Conservation (phyloP, 2,329 filamentous ascomycete genomes). For the Paramyrothecium sp. region DNA sequence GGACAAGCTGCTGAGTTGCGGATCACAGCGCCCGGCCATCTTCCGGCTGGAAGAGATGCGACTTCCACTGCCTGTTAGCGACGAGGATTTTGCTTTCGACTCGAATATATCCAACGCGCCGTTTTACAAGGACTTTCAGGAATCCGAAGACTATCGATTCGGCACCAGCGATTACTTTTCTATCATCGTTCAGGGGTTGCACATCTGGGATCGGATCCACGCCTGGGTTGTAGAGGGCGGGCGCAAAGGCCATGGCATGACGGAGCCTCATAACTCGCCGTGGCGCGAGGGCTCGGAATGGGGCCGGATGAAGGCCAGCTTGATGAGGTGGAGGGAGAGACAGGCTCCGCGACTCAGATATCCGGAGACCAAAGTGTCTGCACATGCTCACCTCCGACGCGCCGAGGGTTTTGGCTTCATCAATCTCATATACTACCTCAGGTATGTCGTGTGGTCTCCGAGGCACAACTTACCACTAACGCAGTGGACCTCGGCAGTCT, state of each 20-base stretch:
- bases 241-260: conserved; percentile 16
- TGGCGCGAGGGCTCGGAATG: conserved; percentile 16
- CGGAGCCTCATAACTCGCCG: conserved; percentile 15
- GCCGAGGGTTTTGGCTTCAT: conserved; percentile 21
- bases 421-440: conserved; percentile 22
- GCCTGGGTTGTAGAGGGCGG: conserved; percentile 20
- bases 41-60: conserved; percentile 14
- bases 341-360: conserved; percentile 15
- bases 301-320: conserved; percentile 14
- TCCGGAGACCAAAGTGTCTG: conserved; percentile 15
- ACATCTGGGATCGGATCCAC: conserved; percentile 20
- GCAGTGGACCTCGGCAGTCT: conserved; percentile 4
- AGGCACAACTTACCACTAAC: background rate
- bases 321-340: conserved; percentile 15
- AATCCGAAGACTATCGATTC: background rate
- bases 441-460: conserved; percentile 5
- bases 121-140: background rate
- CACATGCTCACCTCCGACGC: conserved; percentile 20
- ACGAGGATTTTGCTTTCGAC: conserved; percentile 14
- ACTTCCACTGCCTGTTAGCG: conserved; percentile 12
- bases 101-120: background rate
- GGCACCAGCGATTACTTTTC: conserved; percentile 13
- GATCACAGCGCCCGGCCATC: conserved; percentile 18
- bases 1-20: conserved; percentile 18
- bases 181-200: conserved; percentile 13